phyloP scores from a whole-genome alignment of 208 protist species.

The Zelonia costaricensis region DNA sequence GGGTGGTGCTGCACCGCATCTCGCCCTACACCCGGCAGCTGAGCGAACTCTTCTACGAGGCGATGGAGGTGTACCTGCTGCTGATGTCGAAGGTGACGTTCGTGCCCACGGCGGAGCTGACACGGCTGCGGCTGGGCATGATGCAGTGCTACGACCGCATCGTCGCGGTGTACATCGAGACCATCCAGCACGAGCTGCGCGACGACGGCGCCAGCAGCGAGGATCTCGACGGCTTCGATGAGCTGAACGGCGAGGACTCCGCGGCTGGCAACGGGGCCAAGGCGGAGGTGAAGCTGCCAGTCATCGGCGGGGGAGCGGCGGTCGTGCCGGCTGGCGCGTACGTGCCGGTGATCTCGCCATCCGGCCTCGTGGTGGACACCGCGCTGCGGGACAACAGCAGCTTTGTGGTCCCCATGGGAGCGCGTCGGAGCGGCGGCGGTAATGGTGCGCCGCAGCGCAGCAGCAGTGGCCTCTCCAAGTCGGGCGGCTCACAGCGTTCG shows the following conservation, averaged over 20 bases:
- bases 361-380: constrained; percentile 4
- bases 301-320: background rate
- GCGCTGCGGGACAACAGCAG: background rate
- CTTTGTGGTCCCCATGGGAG: background rate
- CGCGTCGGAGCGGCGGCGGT: background rate
- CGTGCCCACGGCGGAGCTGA: constrained; percentile 75
- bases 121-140: constrained; percentile 71
- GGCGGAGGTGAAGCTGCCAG: no score
- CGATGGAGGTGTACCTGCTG: constrained; percentile 79
- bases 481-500: background rate
- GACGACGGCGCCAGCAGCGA: constrained; percentile 1
- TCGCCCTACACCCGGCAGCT: constrained; percentile 62
- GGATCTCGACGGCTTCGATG: background rate
- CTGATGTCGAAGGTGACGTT: constrained; percentile 60
- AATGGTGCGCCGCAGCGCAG: no score
- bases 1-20: constrained; percentile 84
- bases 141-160: constrained; percentile 62
- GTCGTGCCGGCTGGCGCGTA: background rate
- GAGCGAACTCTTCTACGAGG: constrained; percentile 68
- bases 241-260: background rate
- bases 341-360: constrained; percentile 2
- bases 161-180: constrained; percentile 67
- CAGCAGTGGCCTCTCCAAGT: background rate
- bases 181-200: constrained; percentile 66
- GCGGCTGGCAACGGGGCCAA: background rate